These are phyloP conservation scores for Fusarium ambrosium DNA, from an alignment of 2,329 filamentous ascomycete species.

Conservation along the genomic window DNA sequence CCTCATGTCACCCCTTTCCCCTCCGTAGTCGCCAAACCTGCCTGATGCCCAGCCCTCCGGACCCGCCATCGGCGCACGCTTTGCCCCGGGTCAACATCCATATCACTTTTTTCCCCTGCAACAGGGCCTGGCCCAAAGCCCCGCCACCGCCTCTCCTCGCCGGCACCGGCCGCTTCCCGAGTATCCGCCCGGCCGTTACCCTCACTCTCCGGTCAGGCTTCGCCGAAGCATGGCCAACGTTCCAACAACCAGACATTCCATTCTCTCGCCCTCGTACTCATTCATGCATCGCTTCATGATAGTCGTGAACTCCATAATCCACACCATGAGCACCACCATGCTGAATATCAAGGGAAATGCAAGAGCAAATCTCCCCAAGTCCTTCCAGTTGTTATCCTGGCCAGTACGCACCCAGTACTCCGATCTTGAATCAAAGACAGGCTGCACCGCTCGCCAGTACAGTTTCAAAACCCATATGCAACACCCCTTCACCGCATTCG, in stretches of 20 bases:
- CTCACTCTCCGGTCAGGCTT: conserved; percentile 33
- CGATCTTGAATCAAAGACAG: conserved; percentile 56
- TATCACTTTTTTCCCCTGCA: conserved; percentile 5
- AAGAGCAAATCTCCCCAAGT: conserved; percentile 45
- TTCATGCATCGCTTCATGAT: conserved; percentile 34
- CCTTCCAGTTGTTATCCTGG: conserved; percentile 42
- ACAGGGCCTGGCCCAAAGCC: background rate
- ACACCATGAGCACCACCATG: conserved; percentile 40
- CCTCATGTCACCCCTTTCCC: background rate
- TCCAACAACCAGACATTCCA: conserved; percentile 31
- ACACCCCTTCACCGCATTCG: conserved; percentile 11
- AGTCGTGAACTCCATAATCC: conserved; percentile 45
- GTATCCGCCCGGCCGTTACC: conserved; percentile 38
- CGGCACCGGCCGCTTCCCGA: conserved; percentile 43
- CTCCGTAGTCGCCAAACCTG: conserved; percentile 12
- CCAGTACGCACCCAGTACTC: conserved; percentile 50
- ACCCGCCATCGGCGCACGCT: conserved; percentile 38
- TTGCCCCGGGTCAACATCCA: conserved; percentile 7
- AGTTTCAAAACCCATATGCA: conserved; percentile 36
- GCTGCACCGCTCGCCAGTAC: conserved; percentile 55
- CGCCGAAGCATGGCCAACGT: conserved; percentile 31
- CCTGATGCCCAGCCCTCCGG: conserved; percentile 22
- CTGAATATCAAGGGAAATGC: conserved; percentile 47
- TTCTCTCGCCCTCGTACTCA: conserved; percentile 11
- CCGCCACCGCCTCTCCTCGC: conserved; percentile 27